Base-by-base conservation (phyloP, 768 basidiomycete genomes). In the Mycena galopus region DNA sequence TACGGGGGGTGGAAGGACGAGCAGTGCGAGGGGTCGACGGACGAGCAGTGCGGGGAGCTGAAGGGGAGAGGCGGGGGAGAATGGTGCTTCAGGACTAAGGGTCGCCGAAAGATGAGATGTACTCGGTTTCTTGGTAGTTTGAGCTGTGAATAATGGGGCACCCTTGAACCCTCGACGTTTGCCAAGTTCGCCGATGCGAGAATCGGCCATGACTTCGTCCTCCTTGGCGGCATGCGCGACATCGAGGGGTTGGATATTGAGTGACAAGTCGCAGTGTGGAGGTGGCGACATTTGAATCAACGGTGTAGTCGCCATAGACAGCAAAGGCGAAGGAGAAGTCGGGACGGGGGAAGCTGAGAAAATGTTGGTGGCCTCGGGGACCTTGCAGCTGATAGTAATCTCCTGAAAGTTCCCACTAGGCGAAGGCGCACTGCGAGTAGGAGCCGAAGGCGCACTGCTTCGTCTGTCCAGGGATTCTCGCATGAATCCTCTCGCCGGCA, bases 151-250 rank as follows among this genome's bases (percentile, higher is more conserved):
- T 14, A 80, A 65, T 21, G 81, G 77, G 19, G 81, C 77, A 29
- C 81, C 81, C 64, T 79, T 81, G 71, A 82, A 81, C 17, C 81
- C 81, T 56, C 81, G 75, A 16, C 81, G 77, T 73, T 76, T 76
- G 9, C 79, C 81, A 14, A 82, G 78, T 27, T 75, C 76, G 6
- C 77, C 79, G 14, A 78, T 77, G 61, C 33, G 50, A 29, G 55
- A 69, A 47, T 23, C 39, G n/a, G 33, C 32, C 2, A 7, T 39
- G 53, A 33, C 29, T 39, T 44, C 19, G 62, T 21, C 23, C 27
- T 72, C 65, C 33, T 44, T 25, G 25, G 37, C 27, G 51, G 23
- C 50, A 55, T 23, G 29, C 64, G 32, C 47, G 27, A 65, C 62
- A 25, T 68, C 67, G 42, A 66, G 37, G 30, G 73, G 25, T 30